A percentile compares a stretch with the other conserved stretches of the same genome.
These are phyloP conservation scores for Kwoniella shivajii DNA, from an alignment of 1,284 basidiomycete genomes.

Conservation along the genomic window DNA sequence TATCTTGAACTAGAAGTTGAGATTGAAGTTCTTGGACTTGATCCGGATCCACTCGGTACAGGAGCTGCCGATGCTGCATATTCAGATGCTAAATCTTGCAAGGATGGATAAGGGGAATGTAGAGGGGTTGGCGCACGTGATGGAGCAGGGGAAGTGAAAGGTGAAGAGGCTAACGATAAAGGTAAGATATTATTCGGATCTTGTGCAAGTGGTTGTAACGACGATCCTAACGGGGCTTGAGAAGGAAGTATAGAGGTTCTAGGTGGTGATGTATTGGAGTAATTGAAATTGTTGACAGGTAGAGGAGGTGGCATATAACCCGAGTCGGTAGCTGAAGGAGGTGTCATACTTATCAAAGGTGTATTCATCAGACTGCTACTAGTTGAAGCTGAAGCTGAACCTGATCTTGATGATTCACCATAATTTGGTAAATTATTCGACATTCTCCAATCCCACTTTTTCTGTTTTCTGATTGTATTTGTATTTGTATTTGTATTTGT, in stretches of 20 bases:
- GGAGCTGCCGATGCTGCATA: constrained; percentile 15
- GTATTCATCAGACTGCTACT: neutral
- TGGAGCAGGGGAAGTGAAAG: constrained; percentile 21
- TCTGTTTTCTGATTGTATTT: neutral
- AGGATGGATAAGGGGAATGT: constrained; percentile 26
- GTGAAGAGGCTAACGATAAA: constrained; percentile 28
- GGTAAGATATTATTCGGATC: constrained; percentile 38
- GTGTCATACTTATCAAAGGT: constrained; percentile 23
- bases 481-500: neutral
- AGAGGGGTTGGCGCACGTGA: constrained; percentile 23
- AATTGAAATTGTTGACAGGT: constrained; percentile 5
- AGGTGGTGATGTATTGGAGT: constrained; percentile 4
- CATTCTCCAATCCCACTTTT: constrained; percentile 22
- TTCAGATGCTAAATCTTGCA: constrained; percentile 22
- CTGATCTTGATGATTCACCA: constrained; percentile 14
- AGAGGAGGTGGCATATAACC: constrained; percentile 1
- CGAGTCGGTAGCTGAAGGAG: neutral
- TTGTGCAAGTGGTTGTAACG: constrained; percentile 23
- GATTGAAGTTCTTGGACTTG: constrained; percentile 31
- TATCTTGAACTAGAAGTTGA: constrained; percentile 32
- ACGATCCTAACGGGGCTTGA: constrained; percentile 7
- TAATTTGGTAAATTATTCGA: constrained; percentile 5
- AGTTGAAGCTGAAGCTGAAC: neutral
- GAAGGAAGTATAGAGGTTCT: constrained; percentile 5
- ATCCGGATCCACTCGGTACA: constrained; percentile 14